Base-by-base conservation (phyloP, 345 rosid genomes). In the Citrus trifoliata region DNA sequence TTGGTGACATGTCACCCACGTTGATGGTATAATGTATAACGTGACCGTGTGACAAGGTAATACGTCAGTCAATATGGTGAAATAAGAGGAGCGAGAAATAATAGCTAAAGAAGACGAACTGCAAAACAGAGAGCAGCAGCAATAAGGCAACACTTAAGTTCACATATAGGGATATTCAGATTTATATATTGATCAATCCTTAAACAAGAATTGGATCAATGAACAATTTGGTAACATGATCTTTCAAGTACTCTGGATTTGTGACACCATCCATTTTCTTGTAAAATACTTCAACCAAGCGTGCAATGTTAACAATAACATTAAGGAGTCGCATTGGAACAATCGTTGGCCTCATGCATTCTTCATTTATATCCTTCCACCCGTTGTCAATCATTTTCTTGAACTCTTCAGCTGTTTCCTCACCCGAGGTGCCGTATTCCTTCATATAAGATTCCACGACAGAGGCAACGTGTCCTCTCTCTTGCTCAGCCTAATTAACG, bases 301-400 rank as follows among this genome's bases (percentile, higher is more conserved):
- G 72, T 1, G 68, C 69, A 14, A 65, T 55, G 24, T 81, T 81
- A 8, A 71, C 67, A 4, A 65, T 16, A 13, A 67, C 27, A 64
- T 18, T 16, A 2, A 77, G 56, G 6, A 71, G 62, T 9, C 37
- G 59, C n/a, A 25, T 30, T 19, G 80, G n/a, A 4, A 73, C 53
- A 24, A 5, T 2, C 0, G 74, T 46, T 10, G 78, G 80, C 22
- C 55, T 32, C 68, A 77, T 32, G 14, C 58, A 18, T n/a, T 76
- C 74, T 32, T 61, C 69, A 35, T 80, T 80, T 14, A 69, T 37
- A 27, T 51, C 60, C 71, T 80, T 80, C 73, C 80, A 80, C 2
- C 56, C 53, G 53, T 59, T 5, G 1, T 10, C 37, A 30, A 37
- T n/a, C 7, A 19, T 55, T 24, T n/a, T 75, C 16, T 70, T 33